phyloP scores from a whole-genome alignment of 139 green algal genomes.

The Parachlorella kessleri region DNA sequence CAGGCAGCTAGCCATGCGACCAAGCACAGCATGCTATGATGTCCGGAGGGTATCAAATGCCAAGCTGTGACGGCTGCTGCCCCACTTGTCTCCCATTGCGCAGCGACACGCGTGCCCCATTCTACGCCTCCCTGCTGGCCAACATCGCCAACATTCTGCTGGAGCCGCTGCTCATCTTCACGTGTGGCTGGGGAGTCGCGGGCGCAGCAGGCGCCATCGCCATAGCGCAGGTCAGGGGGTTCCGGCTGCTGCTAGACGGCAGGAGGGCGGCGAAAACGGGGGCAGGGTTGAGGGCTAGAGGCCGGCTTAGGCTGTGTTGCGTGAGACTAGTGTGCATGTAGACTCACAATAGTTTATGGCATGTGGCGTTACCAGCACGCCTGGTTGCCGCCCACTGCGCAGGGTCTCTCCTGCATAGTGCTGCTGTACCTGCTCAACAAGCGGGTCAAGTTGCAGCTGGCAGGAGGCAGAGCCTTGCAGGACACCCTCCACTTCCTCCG shows the following conservation, averaged over 20 bases:
- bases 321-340: not conserved
- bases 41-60: too few relatives aligned
- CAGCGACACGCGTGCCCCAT: conserved; percentile 34
- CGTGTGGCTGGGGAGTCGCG: conserved; percentile 51
- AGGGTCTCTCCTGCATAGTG: conserved; percentile 31
- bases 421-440: conserved; percentile 34
- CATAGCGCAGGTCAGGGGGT: conserved; percentile 49
- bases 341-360: not conserved
- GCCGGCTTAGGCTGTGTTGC: too few relatives aligned
- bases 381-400: not conserved
- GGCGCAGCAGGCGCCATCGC: conserved; percentile 76
- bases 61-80: too few relatives aligned
- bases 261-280: too few relatives aligned
- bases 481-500: conserved; percentile 15
- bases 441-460: conserved; percentile 24
- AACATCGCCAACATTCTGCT: conserved; percentile 50
- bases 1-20: too few relatives aligned
- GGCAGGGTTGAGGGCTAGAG: not conserved
- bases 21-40: not conserved
- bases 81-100: too few relatives aligned
- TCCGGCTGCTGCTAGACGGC: too few relatives aligned
- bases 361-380: too few relatives aligned
- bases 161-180: conserved; percentile 76
- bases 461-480: conserved; percentile 16
- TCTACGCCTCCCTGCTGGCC: conserved; percentile 41